A percentile compares a stretch with the other conserved stretches of the same genome.
Evolutionary conservation across 495 filamentous ascomycete genomes (phyloP).

Genomic region (Podospora didyma): DNA sequence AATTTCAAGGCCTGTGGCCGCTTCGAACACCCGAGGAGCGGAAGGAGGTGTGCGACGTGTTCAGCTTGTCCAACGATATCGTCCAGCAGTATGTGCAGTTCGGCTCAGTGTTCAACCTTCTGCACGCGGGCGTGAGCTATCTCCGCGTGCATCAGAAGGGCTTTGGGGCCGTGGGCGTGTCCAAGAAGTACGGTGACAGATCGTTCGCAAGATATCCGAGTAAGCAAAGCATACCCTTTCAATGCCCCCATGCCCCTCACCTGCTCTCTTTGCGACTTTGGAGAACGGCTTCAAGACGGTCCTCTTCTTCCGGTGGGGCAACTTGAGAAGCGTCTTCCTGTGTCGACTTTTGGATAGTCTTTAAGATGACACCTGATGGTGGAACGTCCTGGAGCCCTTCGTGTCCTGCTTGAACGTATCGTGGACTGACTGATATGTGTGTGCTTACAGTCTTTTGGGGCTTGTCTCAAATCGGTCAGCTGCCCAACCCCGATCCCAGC

Average conservation of each 20-base stretch:
- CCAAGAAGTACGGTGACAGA: slow-evolving; percentile 69
- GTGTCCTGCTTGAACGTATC: background rate
- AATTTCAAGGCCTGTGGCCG: slow-evolving; percentile 71
- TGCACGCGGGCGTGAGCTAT: slow-evolving; percentile 67
- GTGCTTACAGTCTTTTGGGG: slow-evolving; percentile 58
- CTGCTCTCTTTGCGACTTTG: no score
- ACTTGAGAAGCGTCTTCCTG: no score
- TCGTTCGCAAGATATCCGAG: slow-evolving; percentile 68
- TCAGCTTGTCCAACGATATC: slow-evolving; percentile 51
- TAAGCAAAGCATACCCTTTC: background rate
- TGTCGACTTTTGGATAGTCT: no score
- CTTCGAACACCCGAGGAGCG: slow-evolving; percentile 62
- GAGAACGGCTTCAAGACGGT: no score
- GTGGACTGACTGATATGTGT: background rate
- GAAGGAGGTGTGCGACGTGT: slow-evolving; percentile 63
- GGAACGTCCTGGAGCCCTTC: no score
- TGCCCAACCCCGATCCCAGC: slow-evolving; percentile 70
- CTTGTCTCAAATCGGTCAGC: slow-evolving; percentile 60
- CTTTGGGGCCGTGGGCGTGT: slow-evolving; percentile 70
- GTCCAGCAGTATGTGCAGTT: slow-evolving; percentile 57
- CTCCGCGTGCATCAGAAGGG: slow-evolving; percentile 68
- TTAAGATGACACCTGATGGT: no score
- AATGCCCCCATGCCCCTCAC: no score
- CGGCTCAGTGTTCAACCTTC: slow-evolving; percentile 63
- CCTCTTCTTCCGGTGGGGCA: no score